phyloP scores from a whole-genome alignment of 208 protist species.

The Phytomonas sp. region DNA sequence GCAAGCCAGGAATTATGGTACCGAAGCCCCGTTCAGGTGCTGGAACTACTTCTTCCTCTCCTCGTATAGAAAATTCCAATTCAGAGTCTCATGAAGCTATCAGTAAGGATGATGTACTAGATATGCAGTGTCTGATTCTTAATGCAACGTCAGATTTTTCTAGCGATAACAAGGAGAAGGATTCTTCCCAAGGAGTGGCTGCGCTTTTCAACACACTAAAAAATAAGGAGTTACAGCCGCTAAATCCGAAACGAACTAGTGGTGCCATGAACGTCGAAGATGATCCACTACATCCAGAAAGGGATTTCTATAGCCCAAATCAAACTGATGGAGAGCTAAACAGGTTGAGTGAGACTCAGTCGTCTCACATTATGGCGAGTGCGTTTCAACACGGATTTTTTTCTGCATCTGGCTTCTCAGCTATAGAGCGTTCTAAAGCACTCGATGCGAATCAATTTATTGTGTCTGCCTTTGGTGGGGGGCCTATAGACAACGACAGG shows the following conservation, averaged over 20 bases:
- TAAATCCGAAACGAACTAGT: not conserved
- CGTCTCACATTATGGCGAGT: not conserved
- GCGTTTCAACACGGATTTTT: not conserved
- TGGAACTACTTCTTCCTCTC: not conserved
- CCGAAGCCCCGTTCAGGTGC: not conserved
- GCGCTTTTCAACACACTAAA: not conserved
- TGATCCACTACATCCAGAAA: constrained; percentile 1
- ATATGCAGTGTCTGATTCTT: not conserved
- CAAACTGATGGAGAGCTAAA: not conserved
- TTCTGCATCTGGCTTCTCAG: not conserved
- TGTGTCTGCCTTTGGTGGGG: constrained; percentile 12
- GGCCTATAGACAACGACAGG: constrained; percentile 49
- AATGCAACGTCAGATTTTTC: not conserved
- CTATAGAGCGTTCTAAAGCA: not conserved
- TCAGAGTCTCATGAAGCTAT: not conserved
- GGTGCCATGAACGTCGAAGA: not conserved
- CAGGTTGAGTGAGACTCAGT: not conserved
- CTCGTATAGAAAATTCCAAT: not conserved
- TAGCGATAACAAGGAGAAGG: not conserved
- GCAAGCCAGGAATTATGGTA: not conserved
- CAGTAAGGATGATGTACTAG: not conserved
- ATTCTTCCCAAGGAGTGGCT: not conserved
- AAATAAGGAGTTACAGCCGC: not conserved
- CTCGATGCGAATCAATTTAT: constrained; percentile 23
- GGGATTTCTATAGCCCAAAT: not conserved